A percentile compares a stretch with the other conserved stretches of the same genome.
Evolutionary conservation across 2,329 filamentous ascomycete species (phyloP).

Genomic region (Fusarium stilboides): DNA sequence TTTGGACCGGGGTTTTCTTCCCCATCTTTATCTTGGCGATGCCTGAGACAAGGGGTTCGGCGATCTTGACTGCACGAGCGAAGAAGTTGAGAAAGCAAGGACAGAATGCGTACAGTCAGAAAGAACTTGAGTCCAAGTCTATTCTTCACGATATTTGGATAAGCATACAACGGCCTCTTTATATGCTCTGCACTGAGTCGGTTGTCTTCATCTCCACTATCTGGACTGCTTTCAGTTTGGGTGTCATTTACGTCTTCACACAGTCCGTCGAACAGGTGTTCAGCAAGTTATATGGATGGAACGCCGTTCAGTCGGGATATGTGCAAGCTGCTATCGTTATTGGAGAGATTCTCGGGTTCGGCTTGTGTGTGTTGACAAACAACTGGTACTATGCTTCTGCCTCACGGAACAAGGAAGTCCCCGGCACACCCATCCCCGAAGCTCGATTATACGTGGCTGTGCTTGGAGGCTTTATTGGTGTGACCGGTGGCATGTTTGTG

Average conservation of each 20-base stretch:
- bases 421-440: constrained; percentile 33
- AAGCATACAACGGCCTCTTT: constrained; percentile 20
- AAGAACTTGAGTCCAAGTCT: constrained; percentile 24
- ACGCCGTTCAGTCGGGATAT: constrained; percentile 21
- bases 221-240: constrained; percentile 32
- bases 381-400: constrained; percentile 41
- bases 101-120: constrained; percentile 10
- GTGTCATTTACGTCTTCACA: constrained; percentile 23
- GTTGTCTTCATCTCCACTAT: constrained; percentile 20
- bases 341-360: constrained; percentile 30
- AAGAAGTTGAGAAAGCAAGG: constrained; percentile 20
- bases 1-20: constrained; percentile 34
- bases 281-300: constrained; percentile 20
- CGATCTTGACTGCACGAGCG: constrained; percentile 7
- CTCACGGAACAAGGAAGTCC: constrained; percentile 23
- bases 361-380: constrained; percentile 18
- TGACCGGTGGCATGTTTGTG: constrained; percentile 30
- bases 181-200: constrained; percentile 34
- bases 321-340: constrained; percentile 31
- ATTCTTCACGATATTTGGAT: constrained; percentile 16
- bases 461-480: constrained; percentile 29
- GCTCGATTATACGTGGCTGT: constrained; percentile 34
- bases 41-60: constrained; percentile 28
- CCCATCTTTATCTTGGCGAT: constrained; percentile 33
- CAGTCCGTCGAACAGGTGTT: constrained; percentile 39